These are phyloP conservation scores for Citrus glauca DNA, from an alignment of 345 rosid species.

Conservation along the genomic window DNA sequence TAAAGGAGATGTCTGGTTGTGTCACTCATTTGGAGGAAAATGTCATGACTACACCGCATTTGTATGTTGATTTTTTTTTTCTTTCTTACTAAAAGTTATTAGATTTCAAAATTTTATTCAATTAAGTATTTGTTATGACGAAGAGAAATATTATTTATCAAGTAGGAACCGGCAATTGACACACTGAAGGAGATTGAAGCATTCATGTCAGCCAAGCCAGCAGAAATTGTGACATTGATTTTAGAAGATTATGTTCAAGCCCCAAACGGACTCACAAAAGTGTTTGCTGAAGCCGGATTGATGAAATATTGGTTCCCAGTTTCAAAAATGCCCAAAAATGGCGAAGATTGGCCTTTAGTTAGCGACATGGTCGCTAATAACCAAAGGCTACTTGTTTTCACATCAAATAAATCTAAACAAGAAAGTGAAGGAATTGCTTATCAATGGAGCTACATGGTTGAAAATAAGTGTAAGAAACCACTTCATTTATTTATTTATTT, in stretches of 20 bases:
- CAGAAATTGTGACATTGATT: conserved; percentile 54
- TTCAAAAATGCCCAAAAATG: conserved; percentile 53
- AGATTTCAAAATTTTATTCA: too few relatives aligned
- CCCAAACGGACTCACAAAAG: conserved; percentile 48
- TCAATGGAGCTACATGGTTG: conserved; percentile 82
- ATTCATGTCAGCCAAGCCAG: conserved; percentile 50
- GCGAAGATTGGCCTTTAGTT: conserved; percentile 63
- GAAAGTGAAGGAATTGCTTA: conserved; percentile 59
- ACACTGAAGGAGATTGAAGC: conserved; percentile 55
- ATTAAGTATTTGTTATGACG: background rate
- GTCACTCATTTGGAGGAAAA: conserved; percentile 60
- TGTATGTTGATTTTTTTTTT: conserved; percentile 26
- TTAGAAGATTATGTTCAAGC: conserved; percentile 65
- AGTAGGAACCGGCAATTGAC: conserved; percentile 59
- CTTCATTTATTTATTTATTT: background rate
- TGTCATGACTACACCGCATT: conserved; percentile 63
- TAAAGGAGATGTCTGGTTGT: conserved; percentile 60
- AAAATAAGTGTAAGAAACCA: conserved; percentile 52
- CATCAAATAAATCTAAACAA: conserved; percentile 54
- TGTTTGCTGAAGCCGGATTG: conserved; percentile 51
- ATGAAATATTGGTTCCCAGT: conserved; percentile 67
- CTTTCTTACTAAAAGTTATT: too few relatives aligned
- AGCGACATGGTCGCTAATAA: conserved; percentile 60
- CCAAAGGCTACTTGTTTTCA: conserved; percentile 58
- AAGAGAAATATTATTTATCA: background rate